Evolutionary conservation across 805 yeast species (phyloP).

Genomic region (Candida chilensis): DNA sequence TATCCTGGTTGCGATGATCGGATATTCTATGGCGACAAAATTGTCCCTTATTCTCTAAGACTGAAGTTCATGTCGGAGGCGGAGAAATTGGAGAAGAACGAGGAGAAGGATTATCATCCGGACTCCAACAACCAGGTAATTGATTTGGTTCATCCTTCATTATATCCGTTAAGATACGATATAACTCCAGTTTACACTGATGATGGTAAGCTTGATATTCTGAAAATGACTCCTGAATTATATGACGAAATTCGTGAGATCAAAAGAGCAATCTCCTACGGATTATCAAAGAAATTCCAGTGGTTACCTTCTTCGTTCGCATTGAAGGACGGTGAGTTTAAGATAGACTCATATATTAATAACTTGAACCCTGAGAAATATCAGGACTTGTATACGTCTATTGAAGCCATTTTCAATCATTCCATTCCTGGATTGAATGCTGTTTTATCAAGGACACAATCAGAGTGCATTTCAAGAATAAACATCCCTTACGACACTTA

Average conservation of each 20-base stretch:
- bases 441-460: slow-evolving; percentile 14
- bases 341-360: slow-evolving; percentile 25
- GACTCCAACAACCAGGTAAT: slow-evolving; percentile 22
- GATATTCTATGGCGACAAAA: slow-evolving; percentile 9
- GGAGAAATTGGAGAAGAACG: slow-evolving; percentile 6
- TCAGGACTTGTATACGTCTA: slow-evolving; percentile 14
- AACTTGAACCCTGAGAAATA: slow-evolving; percentile 23
- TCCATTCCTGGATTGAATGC: slow-evolving; percentile 21
- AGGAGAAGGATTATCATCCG: slow-evolving; percentile 23
- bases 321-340: slow-evolving; percentile 7
- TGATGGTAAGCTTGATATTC: slow-evolving; percentile 2
- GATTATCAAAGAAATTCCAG: slow-evolving; percentile 17
- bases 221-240: not conserved
- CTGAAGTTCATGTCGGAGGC: slow-evolving; percentile 5
- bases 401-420: slow-evolving; percentile 17
- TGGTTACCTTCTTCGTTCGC: slow-evolving; percentile 24
- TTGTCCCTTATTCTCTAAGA: slow-evolving; percentile 6
- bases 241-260: not conserved
- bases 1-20: slow-evolving; percentile 10
- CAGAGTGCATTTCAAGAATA: no score
- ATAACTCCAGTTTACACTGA: slow-evolving; percentile 9
- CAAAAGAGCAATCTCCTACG: slow-evolving; percentile 4
- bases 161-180: slow-evolving; percentile 22
- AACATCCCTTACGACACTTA: no score
- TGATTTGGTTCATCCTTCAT: slow-evolving; percentile 31